Conservation (phyloP, 2,329 filamentous ascomycete genomes). For the Diaporthe ampelina region DNA sequence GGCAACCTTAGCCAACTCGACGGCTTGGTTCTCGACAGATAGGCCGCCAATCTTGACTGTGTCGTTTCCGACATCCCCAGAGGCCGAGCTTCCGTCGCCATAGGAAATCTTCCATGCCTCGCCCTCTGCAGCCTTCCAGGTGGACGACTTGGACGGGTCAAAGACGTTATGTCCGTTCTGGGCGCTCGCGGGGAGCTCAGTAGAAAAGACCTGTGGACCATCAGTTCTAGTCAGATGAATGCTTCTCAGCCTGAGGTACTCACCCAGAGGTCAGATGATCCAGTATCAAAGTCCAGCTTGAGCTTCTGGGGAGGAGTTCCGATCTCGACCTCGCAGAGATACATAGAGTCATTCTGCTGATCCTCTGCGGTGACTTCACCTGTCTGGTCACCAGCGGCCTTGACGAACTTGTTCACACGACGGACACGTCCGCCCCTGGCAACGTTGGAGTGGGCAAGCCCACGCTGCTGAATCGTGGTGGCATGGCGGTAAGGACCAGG, state of each 20-base stretch:
- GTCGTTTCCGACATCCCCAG: slow-evolving; percentile 75
- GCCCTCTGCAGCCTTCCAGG: slow-evolving; percentile 64
- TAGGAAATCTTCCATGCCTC: slow-evolving; percentile 76
- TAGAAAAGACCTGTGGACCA: slow-evolving; percentile 65
- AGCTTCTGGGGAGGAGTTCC: slow-evolving; percentile 75
- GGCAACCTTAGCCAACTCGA: slow-evolving; percentile 74
- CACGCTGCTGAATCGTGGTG: slow-evolving; percentile 62
- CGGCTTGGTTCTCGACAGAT: slow-evolving; percentile 70
- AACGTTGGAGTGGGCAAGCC: slow-evolving; percentile 59
- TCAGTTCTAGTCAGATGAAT: slow-evolving; percentile 20
- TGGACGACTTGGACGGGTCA: slow-evolving; percentile 71
- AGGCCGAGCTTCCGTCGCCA: slow-evolving; percentile 77
- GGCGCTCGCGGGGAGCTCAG: slow-evolving; percentile 56
- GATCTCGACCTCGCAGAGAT: slow-evolving; percentile 74
- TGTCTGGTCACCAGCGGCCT: slow-evolving; percentile 53
- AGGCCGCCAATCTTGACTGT: slow-evolving; percentile 73
- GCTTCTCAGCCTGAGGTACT: slow-evolving; percentile 42
- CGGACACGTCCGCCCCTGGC: slow-evolving; percentile 63
- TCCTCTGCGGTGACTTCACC: slow-evolving; percentile 72
- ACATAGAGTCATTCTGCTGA: slow-evolving; percentile 76
- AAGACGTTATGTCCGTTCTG: slow-evolving; percentile 67
- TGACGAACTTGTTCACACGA: slow-evolving; percentile 62
- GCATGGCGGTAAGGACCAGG: slow-evolving; percentile 72
- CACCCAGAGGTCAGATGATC: slow-evolving; percentile 79
- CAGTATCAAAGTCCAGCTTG: slow-evolving; percentile 78